phyloP scores from a whole-genome alignment of 1,284 basidiomycete species.

The Trichosporon sp. region DNA sequence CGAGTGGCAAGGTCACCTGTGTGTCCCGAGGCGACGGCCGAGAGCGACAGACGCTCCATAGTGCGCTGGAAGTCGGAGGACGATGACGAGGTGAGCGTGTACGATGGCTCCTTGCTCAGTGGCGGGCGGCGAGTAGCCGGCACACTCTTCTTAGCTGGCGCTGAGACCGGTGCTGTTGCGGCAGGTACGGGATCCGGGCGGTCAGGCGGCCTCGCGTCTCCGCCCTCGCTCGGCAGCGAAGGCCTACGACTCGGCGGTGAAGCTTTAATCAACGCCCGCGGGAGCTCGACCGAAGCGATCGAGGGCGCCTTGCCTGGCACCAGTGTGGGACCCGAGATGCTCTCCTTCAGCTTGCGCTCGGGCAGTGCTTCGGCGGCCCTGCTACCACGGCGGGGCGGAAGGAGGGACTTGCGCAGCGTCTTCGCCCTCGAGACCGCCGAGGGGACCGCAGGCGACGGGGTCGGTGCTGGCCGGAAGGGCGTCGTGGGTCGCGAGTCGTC shows the following conservation, averaged over 20 bases:
- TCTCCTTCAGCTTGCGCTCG: not conserved
- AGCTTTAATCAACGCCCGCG: too few relatives aligned
- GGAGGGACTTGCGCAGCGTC: not conserved
- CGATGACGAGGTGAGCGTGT: not conserved
- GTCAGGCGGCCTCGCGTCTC: too few relatives aligned
- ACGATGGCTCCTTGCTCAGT: not conserved
- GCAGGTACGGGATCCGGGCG: too few relatives aligned
- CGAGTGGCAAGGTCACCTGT: too few relatives aligned
- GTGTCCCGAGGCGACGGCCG: not conserved
- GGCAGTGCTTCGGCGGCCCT: not conserved
- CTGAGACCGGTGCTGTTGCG: too few relatives aligned
- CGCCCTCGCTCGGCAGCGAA: too few relatives aligned
- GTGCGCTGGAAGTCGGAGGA: not conserved
- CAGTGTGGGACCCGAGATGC: not conserved
- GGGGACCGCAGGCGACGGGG: not conserved
- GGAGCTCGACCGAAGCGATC: not conserved
- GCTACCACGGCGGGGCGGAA: not conserved
- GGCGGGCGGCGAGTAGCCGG: too few relatives aligned
- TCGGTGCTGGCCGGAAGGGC: not conserved
- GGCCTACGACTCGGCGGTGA: too few relatives aligned
- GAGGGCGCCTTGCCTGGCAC: not conserved
- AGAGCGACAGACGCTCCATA: not conserved
- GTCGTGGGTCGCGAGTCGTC: not conserved
- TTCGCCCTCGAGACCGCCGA: not conserved
- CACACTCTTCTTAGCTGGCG: too few relatives aligned